Evolutionary conservation across 2,329 filamentous ascomycete species (phyloP).

Genomic region (Colletotrichum musicola): DNA sequence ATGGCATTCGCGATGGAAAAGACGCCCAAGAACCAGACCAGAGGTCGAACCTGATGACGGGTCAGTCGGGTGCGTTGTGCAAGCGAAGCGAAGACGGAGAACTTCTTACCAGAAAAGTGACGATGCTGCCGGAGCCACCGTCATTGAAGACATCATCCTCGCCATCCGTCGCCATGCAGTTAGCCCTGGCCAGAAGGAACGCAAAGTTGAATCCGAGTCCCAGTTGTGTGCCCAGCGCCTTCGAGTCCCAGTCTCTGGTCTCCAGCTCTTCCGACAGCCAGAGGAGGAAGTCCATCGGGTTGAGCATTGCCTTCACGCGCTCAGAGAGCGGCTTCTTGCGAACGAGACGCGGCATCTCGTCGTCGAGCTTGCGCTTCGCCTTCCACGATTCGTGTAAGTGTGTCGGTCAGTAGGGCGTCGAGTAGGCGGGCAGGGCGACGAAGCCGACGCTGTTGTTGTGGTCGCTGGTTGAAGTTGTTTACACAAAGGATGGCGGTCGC

Average conservation of each 20-base stretch:
- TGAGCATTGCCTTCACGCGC: constrained; percentile 83
- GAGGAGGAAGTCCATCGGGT: constrained; percentile 89
- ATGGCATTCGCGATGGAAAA: constrained; percentile 82
- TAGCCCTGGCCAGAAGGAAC: constrained; percentile 87
- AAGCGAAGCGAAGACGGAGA: constrained; percentile 2
- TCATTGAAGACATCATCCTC: constrained; percentile 90
- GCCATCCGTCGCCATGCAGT: constrained; percentile 67
- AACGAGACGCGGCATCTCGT: constrained; percentile 80
- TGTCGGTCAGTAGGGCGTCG: neutral
- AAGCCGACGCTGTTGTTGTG: constrained; percentile 10
- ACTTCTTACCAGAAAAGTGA: constrained; percentile 65
- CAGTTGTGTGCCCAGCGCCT: constrained; percentile 79
- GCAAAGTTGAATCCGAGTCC: constrained; percentile 82
- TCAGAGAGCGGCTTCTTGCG: constrained; percentile 83
- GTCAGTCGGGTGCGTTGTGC: constrained; percentile 33
- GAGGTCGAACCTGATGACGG: constrained; percentile 69
- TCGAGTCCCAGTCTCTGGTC: constrained; percentile 90
- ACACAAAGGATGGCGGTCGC: constrained; percentile 25
- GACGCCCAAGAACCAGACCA: constrained; percentile 77
- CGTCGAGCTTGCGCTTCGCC: neutral
- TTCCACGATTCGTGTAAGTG: neutral
- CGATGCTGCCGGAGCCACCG: constrained; percentile 73
- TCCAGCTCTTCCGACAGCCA: constrained; percentile 95
- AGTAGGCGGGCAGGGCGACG: neutral
- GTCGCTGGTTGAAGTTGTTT: constrained; percentile 32